Base-by-base conservation (phyloP, 1,284 basidiomycete species). In the Sparassis latifolia region DNA sequence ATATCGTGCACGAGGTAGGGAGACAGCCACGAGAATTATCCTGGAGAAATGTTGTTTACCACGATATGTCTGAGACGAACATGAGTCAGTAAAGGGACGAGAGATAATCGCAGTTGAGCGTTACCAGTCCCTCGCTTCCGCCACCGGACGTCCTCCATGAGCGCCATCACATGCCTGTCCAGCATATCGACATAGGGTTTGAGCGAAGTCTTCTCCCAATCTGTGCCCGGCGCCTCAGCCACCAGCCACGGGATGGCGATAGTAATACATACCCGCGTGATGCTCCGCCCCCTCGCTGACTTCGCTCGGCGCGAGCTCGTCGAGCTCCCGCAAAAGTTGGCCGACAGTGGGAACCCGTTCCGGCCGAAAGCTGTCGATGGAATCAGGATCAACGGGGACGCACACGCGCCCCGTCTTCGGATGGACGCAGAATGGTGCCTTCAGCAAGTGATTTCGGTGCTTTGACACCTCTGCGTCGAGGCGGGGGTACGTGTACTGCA, bases 391-490 rank as follows among this genome's bases (percentile, higher is more conserved):
- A 32, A 99, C 75, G 1, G 97, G 97, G 0, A 99, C 92, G 68
- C 96, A 99, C 7, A 99, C 84, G 40, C 94, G 82, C 1, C 95
- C 95, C 1, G 97, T 99, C 55, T 92, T 92, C 0, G 97, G 96
- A 68, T 99, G 96, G 0, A 99, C 77, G 64, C 94, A 97, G 69
- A 99, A 99, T 0, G 97, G 97, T 30, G 92, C 87, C 69, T 99
- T 99, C 55, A 99, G 82, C 73, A 99, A 79, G 72, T 99, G 97
- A 71, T 99, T 99, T 51, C 94, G 80, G 63, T 96, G 92, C 64
- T 98, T 97, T 2, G 94, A 95, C 10, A 99, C 96, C 67, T 99
- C 96, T 4, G 92, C 87, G 67, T 99, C 96, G 54, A 99, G 82
- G 12, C 96, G 85, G 2, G 97, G 96, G 66, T 99, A 99, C 0